These are phyloP conservation scores for Xerocomellus amylosporus DNA, from an alignment of 768 basidiomycete genomes.

Conservation along the genomic window DNA sequence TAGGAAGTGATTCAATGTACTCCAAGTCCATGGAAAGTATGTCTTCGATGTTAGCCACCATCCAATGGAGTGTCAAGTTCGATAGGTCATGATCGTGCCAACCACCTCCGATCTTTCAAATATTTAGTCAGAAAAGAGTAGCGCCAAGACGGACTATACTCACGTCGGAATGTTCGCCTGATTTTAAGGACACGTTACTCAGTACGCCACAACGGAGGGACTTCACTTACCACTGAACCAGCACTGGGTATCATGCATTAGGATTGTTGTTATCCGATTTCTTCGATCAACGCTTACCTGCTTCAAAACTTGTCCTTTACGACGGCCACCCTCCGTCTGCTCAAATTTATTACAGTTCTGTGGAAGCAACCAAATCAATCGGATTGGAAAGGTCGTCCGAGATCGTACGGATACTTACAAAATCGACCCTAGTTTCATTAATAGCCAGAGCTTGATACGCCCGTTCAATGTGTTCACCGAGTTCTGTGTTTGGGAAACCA, in stretches of 20 bases:
- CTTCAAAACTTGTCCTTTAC: constrained; percentile 56
- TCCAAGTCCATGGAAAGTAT: constrained; percentile 54
- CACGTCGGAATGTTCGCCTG: constrained; percentile 31
- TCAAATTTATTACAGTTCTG: constrained; percentile 64
- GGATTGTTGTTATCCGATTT: not conserved
- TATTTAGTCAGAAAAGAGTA: not conserved
- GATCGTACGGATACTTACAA: constrained; percentile 42
- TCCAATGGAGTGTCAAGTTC: constrained; percentile 62
- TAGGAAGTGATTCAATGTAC: constrained; percentile 49
- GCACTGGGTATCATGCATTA: constrained; percentile 39
- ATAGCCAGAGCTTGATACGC: constrained; percentile 72
- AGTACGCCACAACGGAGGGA: not conserved
- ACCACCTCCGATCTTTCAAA: constrained; percentile 62
- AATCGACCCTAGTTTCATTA: constrained; percentile 64
- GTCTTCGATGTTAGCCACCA: constrained; percentile 56
- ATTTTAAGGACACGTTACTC: constrained; percentile 9
- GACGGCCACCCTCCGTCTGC: constrained; percentile 50
- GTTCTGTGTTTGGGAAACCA: constrained; percentile 57
- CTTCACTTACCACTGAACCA: constrained; percentile 62
- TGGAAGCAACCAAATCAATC: not conserved
- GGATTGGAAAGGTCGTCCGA: not conserved
- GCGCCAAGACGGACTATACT: not conserved
- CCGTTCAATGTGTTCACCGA: constrained; percentile 61
- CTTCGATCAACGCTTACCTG: constrained; percentile 43
- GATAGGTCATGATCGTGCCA: constrained; percentile 66